Base-by-base conservation (phyloP, 176 grass and related monocot species). In the Bromus sterilis region DNA sequence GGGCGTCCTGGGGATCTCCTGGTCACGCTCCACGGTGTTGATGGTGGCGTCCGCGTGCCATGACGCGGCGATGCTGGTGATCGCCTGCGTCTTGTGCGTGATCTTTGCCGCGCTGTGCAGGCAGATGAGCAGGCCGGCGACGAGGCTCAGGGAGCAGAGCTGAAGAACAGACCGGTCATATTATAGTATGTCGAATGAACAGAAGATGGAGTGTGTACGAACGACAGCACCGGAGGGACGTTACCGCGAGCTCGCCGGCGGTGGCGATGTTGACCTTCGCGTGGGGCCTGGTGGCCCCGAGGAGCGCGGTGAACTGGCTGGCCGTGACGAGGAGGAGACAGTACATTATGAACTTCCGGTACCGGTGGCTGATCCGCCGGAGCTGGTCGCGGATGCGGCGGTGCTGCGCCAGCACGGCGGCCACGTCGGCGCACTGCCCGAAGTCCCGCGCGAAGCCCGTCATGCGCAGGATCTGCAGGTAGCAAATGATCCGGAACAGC, bases 21-120 rank as follows among this genome's bases (percentile, higher is more conserved):
- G 83, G 78, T 84, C 89, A 25, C 78, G 66, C 9, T 92, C 81
- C 36, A 56, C 13, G 20, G 65, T 67, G 83, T 91, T 81, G 32
- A 95, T 87, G 78, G 96, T 98, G 11, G 91, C 93, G 28, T 90
- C 86, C 14, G 85, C 92, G 43, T 98, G 96, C 96, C 96, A 98
- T 3, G 82, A 77, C n/a, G 91, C 88, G 8, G 93, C 93, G 20
- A 93, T 73, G 84, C 96, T 91, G 15, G 96, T 98, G 82, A 98
- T 92, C 1, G 93, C 55, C 77, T 98, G 93, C 51, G 93, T 92
- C 82, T 91, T 98, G 78, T 98, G 96, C 63, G 96, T 98, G 84
- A 98, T 95, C 86, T 92, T 93, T 14, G 93, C 96, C n/a, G 96
- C 89, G 70, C 93, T 90, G 66, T 88, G 88, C 11, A 98, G 88